Evolutionary conservation across 352 stramenopile genomes (phyloP).

Genomic region (Phytophthora cajani): DNA sequence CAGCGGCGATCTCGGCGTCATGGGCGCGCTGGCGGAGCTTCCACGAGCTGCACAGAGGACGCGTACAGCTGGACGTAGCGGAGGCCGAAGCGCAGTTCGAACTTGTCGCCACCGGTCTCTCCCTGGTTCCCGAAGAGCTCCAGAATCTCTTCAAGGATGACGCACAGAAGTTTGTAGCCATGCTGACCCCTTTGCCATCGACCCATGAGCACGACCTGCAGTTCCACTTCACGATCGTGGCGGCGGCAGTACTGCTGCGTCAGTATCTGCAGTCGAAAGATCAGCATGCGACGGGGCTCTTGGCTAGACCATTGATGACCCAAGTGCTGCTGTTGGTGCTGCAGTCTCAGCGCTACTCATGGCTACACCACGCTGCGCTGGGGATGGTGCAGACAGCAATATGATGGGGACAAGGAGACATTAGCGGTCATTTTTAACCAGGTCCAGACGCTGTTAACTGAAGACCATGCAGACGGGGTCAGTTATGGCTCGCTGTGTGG

Average conservation of each 20-base stretch:
- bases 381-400: constrained; percentile 26
- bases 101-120: constrained; percentile 53
- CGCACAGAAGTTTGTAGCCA: constrained; percentile 17
- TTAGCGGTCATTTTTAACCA: constrained; percentile 10
- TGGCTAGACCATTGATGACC: constrained; percentile 12
- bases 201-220: constrained; percentile 26
- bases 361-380: constrained; percentile 39
- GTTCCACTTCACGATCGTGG: constrained; percentile 61
- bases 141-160: constrained; percentile 37
- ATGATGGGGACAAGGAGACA: neutral
- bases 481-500: constrained; percentile 60
- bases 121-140: constrained; percentile 31
- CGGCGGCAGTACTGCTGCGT: constrained; percentile 30
- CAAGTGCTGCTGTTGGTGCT: constrained; percentile 48
- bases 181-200: constrained; percentile 51
- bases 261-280: constrained; percentile 28
- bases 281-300: constrained; percentile 5
- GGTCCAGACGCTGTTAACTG: constrained; percentile 20
- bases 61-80: constrained; percentile 8
- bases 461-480: constrained; percentile 11
- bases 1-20: constrained; percentile 13
- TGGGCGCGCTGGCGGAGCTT: constrained; percentile 38
- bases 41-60: constrained; percentile 7
- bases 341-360: constrained; percentile 22
- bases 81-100: constrained; percentile 59